phyloP scores from a whole-genome alignment of 1,284 basidiomycete species.

The Moesziomyces antarcticus region DNA sequence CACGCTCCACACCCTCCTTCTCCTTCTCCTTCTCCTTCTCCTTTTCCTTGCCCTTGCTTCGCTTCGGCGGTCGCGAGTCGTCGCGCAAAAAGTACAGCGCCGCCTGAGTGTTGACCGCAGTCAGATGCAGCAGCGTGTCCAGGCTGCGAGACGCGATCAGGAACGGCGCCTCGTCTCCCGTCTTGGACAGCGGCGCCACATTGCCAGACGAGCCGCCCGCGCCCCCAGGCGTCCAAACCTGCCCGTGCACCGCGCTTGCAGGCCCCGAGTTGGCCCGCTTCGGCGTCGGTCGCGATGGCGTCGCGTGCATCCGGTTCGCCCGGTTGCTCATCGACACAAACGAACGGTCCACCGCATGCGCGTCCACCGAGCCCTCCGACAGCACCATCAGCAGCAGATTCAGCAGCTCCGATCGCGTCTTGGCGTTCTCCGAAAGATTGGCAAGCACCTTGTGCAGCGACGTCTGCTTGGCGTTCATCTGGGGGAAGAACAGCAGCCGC shows the following conservation, averaged over 20 bases:
- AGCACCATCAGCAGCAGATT: conserved; percentile 90
- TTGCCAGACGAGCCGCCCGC: conserved; percentile 9
- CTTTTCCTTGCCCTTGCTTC: conserved; percentile 58
- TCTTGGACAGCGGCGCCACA: conserved; percentile 59
- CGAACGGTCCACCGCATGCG: conserved; percentile 89
- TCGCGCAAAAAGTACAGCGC: conserved; percentile 65
- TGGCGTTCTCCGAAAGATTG: conserved; percentile 94
- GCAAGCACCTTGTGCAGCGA: conserved; percentile 89
- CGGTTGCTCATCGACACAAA: conserved; percentile 81
- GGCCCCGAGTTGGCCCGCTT: conserved; percentile 45
- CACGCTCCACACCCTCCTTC: conserved; percentile 30
- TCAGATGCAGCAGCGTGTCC: conserved; percentile 61
- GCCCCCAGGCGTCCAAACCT: conserved; percentile 10
- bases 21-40: conserved; percentile 59
- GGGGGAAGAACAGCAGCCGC: conserved; percentile 94
- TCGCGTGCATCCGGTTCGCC: conserved; percentile 48
- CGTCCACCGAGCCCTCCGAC: conserved; percentile 92
- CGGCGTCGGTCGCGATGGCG: conserved; percentile 55
- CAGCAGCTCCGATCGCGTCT: conserved; percentile 90
- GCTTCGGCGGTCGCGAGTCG: conserved; percentile 52
- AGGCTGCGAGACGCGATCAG: conserved; percentile 65
- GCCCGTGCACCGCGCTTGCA: conserved; percentile 24
- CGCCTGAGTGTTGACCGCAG: conserved; percentile 55
- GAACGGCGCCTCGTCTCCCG: conserved; percentile 67
- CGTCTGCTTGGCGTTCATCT: conserved; percentile 81